Conservation (phyloP, 2,329 filamentous ascomycete species). For the Pseudonectria buxi region DNA sequence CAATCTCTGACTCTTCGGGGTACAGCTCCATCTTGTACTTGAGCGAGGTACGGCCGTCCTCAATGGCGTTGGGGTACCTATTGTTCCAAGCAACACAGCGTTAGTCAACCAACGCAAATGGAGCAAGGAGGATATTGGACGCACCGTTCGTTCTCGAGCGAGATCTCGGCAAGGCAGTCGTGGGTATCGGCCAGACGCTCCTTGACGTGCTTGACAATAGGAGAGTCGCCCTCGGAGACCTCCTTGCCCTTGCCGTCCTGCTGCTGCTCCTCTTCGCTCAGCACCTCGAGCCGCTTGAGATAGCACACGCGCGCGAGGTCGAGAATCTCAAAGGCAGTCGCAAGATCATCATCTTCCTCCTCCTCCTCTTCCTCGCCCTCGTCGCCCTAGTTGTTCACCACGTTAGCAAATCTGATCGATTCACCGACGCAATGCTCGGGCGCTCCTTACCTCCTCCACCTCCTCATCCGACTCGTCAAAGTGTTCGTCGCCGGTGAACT, state of each 20-base stretch:
- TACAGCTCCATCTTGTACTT: constrained; percentile 74
- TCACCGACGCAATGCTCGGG: background rate
- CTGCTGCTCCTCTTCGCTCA: constrained; percentile 28
- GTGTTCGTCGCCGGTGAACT: constrained; percentile 91
- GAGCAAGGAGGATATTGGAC: constrained; percentile 5
- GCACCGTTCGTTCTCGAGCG: constrained; percentile 85
- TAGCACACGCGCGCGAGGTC: constrained; percentile 68
- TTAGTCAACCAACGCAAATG: constrained; percentile 1
- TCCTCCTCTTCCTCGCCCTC: constrained; percentile 40
- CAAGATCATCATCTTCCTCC: constrained; percentile 66
- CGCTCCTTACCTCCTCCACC: constrained; percentile 38
- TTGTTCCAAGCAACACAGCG: constrained; percentile 8
- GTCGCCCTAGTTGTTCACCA: constrained; percentile 12
- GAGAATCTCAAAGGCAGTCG: constrained; percentile 76
- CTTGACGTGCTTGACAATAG: constrained; percentile 55
- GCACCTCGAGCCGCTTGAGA: constrained; percentile 44
- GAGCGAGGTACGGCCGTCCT: constrained; percentile 72
- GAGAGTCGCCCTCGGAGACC: constrained; percentile 32
- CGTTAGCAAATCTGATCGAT: constrained; percentile 6
- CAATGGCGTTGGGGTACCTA: constrained; percentile 77
- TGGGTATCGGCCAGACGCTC: constrained; percentile 89
- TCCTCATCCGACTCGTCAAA: constrained; percentile 79
- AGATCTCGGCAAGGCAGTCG: constrained; percentile 90
- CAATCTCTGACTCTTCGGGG: constrained; percentile 70
- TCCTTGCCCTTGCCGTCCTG: constrained; percentile 38